These are phyloP conservation scores for Macrolepiota dolichaula DNA, from an alignment of 768 basidiomycete genomes.

Conservation along the genomic window DNA sequence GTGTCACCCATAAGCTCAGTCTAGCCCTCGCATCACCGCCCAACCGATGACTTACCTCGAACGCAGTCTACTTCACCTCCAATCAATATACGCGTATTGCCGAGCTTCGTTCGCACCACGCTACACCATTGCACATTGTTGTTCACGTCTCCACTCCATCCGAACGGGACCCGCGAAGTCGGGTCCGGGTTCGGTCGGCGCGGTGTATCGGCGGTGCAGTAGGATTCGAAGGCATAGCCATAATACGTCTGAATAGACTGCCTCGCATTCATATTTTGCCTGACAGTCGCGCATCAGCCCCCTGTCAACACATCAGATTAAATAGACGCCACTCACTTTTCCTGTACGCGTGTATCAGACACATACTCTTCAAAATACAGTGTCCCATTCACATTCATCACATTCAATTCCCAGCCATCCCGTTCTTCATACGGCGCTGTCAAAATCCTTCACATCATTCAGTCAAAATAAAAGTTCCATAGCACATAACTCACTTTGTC, in stretches of 20 bases:
- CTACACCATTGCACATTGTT: constrained; percentile 91
- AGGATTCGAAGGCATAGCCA: constrained; percentile 89
- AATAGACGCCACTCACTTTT: constrained; percentile 51
- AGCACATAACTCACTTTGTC: constrained; percentile 59
- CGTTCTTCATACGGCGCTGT: constrained; percentile 79
- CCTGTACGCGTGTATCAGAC: constrained; percentile 51
- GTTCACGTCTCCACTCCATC: constrained; percentile 81
- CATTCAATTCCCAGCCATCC: constrained; percentile 79
- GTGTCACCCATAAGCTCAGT: constrained; percentile 10
- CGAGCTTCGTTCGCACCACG: constrained; percentile 83
- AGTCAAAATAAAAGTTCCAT: background rate
- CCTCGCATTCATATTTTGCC: constrained; percentile 62
- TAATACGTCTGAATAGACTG: constrained; percentile 71
- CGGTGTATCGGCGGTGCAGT: constrained; percentile 60
- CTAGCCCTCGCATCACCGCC: background rate
- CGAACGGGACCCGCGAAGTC: constrained; percentile 31
- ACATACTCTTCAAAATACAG: constrained; percentile 75
- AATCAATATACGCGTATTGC: constrained; percentile 65
- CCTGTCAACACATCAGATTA: background rate
- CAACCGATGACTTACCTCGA: constrained; percentile 44
- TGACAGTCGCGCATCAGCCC: constrained; percentile 23
- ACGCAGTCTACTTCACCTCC: constrained; percentile 94
- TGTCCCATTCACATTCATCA: constrained; percentile 70
- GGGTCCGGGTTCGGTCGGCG: constrained; percentile 18
- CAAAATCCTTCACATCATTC: constrained; percentile 54